Conservation (phyloP, 306 rosid species). For the Acmispon strigosus region DNA sequence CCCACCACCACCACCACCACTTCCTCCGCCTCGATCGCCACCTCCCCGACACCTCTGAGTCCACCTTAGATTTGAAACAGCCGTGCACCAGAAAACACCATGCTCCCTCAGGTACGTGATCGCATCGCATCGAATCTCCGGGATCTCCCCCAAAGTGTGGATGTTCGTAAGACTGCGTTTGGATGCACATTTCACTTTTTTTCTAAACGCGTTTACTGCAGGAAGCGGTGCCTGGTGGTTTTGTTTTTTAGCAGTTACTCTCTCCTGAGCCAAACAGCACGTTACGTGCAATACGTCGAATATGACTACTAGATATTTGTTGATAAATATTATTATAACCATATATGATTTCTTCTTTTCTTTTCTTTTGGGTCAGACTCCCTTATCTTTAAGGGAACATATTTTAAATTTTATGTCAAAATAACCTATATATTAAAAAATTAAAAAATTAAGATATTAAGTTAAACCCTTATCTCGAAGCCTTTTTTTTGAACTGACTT, state of each 20-base stretch:
- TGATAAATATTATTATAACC: neutral
- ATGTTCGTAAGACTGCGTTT: slow-evolving; percentile 2
- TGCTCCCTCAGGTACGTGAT: slow-evolving; percentile 40
- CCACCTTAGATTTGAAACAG: slow-evolving; percentile 52
- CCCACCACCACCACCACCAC: neutral
- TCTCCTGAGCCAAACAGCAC: slow-evolving; percentile 8
- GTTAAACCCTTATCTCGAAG: too few relatives aligned
- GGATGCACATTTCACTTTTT: neutral
- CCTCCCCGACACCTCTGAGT: slow-evolving; percentile 59
- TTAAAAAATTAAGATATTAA: neutral
- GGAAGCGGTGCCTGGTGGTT: neutral
- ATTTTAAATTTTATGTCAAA: neutral
- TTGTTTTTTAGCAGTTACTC: too few relatives aligned
- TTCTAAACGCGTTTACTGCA: neutral
- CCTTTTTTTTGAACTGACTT: too few relatives aligned
- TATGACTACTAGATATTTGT: slow-evolving; percentile 44
- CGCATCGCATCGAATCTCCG: neutral
- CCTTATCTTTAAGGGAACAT: neutral
- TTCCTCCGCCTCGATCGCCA: slow-evolving; percentile 49
- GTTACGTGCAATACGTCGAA: neutral
- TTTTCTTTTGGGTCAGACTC: neutral
- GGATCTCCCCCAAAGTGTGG: neutral
- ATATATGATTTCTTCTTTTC: neutral
- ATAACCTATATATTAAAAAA: neutral
- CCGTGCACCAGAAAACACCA: slow-evolving; percentile 12